phyloP scores from a whole-genome alignment of 2,329 filamentous ascomycete species.

The Sclerotinia sclerotiorum region DNA sequence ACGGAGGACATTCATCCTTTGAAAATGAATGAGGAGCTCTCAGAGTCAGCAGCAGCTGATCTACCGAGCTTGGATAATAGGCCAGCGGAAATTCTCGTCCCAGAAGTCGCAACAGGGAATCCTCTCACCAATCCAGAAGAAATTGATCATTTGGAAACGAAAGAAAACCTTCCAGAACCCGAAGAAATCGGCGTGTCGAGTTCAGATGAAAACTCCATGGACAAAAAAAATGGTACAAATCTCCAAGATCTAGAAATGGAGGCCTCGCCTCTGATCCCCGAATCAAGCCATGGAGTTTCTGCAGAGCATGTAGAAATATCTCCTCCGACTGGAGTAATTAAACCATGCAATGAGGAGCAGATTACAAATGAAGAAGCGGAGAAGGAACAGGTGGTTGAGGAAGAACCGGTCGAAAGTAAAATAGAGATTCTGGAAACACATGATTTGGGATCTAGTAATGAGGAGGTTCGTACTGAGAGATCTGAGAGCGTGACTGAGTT shows the following conservation, averaged over 20 bases:
- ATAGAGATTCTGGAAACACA: neutral
- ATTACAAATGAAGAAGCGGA: no score
- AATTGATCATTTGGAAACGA: neutral
- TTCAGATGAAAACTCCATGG: neutral
- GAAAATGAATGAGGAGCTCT: neutral
- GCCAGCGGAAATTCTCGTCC: neutral
- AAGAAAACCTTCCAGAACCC: neutral
- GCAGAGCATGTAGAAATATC: no score
- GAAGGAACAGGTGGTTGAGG: neutral
- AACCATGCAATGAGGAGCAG: neutral
- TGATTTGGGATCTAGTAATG: neutral
- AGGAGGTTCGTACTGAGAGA: neutral
- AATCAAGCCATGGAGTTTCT: neutral
- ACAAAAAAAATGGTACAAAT: neutral
- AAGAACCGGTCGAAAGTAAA: neutral
- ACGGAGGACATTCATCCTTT: neutral
- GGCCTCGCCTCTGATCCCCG: neutral
- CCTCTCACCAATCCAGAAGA: no score
- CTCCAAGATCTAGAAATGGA: neutral
- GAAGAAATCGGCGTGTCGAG: rapidly evolving
- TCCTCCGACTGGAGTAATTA: no score
- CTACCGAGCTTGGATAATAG: neutral
- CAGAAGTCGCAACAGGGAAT: no score
- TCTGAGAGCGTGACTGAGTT: neutral
- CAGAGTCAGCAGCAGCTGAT: neutral